Evolutionary conservation across 2,329 filamentous ascomycete species (phyloP), one percentile per base, ranked within the genome.

Genomic region (Tolypocladium album): DNA sequence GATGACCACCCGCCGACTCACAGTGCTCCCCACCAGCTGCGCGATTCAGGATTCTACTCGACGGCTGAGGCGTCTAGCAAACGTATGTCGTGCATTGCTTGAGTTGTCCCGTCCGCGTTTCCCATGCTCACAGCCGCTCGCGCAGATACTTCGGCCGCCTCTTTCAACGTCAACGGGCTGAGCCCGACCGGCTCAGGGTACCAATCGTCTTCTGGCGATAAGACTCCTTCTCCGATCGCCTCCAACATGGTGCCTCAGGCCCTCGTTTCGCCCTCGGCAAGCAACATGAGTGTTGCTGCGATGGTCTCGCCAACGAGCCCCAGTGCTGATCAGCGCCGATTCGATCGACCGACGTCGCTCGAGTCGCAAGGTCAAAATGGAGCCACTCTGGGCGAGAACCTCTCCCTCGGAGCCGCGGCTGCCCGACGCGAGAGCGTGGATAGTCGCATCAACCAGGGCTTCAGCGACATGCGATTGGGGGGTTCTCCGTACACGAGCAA

Each of bases 361-460:
- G 72, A 77, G 55, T 70, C 69, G 13, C 67, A 67, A 24, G 63
- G 64, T 57, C 64, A 67, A 5, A 69, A 64, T 31, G 68, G 69
- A 31, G 66, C 70, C 50, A 68, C 69, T 5, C 61, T 73, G 61
- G 72, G 68, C 34, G 69, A 75, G 36, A 71, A 73, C 38, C 71
- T 73, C 56, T 71, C 75, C 34, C 68, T 75, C 1, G 80, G 86
- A 27, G 61, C 65, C 20, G 62, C 60, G 60, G 56, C 85, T 86
- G 56, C 82, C 88, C 61, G 64, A 55, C 83, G 89, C 58, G 89
- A 90, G 74, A 92, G 89, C 67, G 87, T 92, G 5, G 89, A 92
- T 72, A 91, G 88, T 72, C 83, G 88, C 63, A 87, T 92, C 70
- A 89, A 90, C 67, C 84, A 86, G 64, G 82, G 82, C 53, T 86